These are phyloP conservation scores for Millerozyma miso DNA, from an alignment of 805 yeast genomes.

Conservation along the genomic window DNA sequence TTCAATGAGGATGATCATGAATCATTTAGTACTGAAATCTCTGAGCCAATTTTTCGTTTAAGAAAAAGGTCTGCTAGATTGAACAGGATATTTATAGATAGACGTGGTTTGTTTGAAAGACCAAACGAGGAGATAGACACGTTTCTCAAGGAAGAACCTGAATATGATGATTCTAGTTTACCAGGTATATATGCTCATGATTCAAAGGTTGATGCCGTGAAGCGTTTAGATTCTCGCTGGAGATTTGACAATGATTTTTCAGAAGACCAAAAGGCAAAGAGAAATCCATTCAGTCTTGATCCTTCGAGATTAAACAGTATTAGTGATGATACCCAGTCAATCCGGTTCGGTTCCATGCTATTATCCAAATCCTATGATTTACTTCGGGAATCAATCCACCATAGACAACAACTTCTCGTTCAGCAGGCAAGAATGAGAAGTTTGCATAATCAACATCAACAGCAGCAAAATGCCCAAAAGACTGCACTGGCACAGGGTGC, in stretches of 20 bases:
- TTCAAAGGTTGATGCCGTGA: conserved; percentile 38
- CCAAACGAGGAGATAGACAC: conserved; percentile 35
- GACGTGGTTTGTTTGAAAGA: conserved; percentile 50
- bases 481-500: background rate
- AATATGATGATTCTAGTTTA: conserved; percentile 11
- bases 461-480: conserved; percentile 1
- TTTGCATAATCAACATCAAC: conserved; percentile 34
- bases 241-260: conserved; percentile 58
- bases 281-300: conserved; percentile 60
- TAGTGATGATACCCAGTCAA: conserved; percentile 80
- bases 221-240: conserved; percentile 60
- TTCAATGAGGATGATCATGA: conserved; percentile 14
- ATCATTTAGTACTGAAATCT: conserved; percentile 26
- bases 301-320: conserved; percentile 82
- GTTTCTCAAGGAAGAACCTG: conserved; percentile 37
- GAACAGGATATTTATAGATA: conserved; percentile 68
- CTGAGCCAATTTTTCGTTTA: conserved; percentile 54
- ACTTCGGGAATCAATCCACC: conserved; percentile 67
- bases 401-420: conserved; percentile 49
- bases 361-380: conserved; percentile 82
- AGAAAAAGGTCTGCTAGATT: conserved; percentile 74
- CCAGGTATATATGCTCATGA: conserved; percentile 39
- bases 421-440: conserved; percentile 50
- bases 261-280: conserved; percentile 30
- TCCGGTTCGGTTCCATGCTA: conserved; percentile 88